These are phyloP conservation scores for Paspalum notatum DNA, from an alignment of 176 grass and related monocot genomes.

Conservation along the genomic window DNA sequence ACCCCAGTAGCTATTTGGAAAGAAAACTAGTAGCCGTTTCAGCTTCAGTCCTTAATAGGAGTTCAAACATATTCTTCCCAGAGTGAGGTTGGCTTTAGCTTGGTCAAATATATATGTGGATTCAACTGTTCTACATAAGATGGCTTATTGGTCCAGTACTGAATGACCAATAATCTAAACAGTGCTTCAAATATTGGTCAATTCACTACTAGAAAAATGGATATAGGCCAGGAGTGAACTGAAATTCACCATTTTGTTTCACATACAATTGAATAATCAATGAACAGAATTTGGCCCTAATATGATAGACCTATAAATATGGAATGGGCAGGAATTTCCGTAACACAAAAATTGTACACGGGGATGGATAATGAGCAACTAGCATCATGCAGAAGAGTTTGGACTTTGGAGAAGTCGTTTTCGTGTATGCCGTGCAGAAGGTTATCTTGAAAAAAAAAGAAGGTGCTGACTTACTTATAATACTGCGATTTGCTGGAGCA, in stretches of 20 bases:
- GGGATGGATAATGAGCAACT: slow-evolving; percentile 14
- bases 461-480: background rate
- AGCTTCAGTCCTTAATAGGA: background rate
- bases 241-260: background rate
- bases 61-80: background rate
- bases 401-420: slow-evolving; percentile 7
- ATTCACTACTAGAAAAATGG: background rate
- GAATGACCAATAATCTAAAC: too few species aligned
- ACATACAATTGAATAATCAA: background rate
- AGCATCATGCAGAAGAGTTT: background rate
- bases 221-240: background rate
- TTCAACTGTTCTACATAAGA: slow-evolving; percentile 2
- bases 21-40: background rate
- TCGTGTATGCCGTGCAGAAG: background rate
- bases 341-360: background rate
- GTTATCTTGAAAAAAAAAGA: slow-evolving; percentile 27
- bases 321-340: background rate
- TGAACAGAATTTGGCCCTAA: background rate
- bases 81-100: background rate
- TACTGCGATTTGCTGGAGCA: background rate
- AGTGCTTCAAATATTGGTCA: background rate
- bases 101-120: background rate
- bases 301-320: background rate
- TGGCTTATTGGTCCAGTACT: background rate
- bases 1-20: background rate